Base-by-base conservation (phyloP, 495 filamentous ascomycete species). In the Daldinia bambusicola region DNA sequence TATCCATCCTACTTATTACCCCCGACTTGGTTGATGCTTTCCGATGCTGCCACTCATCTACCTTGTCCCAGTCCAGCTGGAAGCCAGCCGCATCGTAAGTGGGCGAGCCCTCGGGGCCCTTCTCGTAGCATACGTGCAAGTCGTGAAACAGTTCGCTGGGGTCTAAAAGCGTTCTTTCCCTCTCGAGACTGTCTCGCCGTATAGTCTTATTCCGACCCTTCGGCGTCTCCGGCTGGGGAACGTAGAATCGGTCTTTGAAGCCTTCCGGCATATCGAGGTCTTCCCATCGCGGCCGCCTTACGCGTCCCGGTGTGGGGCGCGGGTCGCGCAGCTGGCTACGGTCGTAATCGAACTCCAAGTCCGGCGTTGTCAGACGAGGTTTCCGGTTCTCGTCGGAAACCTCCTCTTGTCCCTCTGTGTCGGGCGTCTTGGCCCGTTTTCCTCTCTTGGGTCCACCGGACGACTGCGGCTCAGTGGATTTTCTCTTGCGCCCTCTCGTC, bases 71-170 rank as follows among this genome's bases (percentile, higher is more conserved):
- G 41, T 80, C 77, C 31, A 80, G 62, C 60, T 75, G 69, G 38
- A 78, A 80, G 6, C 79, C 79, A 1, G 71, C 60, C 43, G 64
- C 50, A 20, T 82, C 78, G 58, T 78, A 81, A 10, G 74, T 80
- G 0, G 77, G 78, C 18, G 68, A 67, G 5, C 78, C 74, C 0
- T 63, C 26, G 14, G 66, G 72, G 5, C 72, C 76, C 22, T 70
- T 73, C 8, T 63, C 9, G 45, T 59, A 61, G 22, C 74, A 78
- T 12, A 74, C 41, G n/a, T 76, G 1, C 9, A 70, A 41, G 20
- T 60, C 56, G 45, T 69, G 66, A 31, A 63, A 74, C 6, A n/a
- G 2, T 1, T 8, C 61, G n/a, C 60, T 58, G 2, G 72, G 72
- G n/a, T 75, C 69, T 1, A 69, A 0, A 1, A 68, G 4, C n/a